Conservation (phyloP, 2,329 filamentous ascomycete species). For the Plectosphaerella sp. region DNA sequence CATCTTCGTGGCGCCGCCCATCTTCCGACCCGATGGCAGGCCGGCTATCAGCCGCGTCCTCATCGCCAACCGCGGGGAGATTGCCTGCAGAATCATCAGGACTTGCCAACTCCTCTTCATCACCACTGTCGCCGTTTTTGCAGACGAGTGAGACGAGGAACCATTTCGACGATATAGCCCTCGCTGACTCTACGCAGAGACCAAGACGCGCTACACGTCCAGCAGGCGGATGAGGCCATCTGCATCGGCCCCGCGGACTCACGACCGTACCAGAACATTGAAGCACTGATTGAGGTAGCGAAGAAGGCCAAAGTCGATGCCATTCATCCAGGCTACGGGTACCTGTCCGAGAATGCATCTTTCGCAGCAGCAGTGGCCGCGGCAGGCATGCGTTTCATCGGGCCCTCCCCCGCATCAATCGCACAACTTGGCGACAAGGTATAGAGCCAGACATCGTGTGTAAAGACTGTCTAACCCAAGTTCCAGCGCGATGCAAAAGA, state of each 20-base stretch:
- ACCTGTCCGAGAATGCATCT: slow-evolving; percentile 56
- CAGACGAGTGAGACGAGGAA: not conserved
- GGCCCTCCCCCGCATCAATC: slow-evolving; percentile 49
- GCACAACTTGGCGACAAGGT: not conserved
- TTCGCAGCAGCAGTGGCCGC: slow-evolving; percentile 49
- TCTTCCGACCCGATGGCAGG: not conserved
- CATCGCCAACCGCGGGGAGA: slow-evolving; percentile 18
- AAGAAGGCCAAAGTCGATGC: slow-evolving; percentile 37
- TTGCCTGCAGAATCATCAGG: slow-evolving; percentile 14
- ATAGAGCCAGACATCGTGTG: not conserved
- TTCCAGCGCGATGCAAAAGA: not conserved
- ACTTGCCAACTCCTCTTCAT: slow-evolving; percentile 9
- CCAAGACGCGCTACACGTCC: slow-evolving; percentile 44
- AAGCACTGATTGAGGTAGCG: not conserved
- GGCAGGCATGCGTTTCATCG: slow-evolving; percentile 53
- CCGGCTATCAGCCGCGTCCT: slow-evolving; percentile 4
- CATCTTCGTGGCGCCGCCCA: not conserved
- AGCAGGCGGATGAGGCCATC: slow-evolving; percentile 49
- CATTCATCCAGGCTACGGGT: slow-evolving; percentile 58
- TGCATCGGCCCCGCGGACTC: slow-evolving; percentile 25
- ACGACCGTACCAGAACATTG: slow-evolving; percentile 2
- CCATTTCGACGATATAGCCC: too few species aligned
- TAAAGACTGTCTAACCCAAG: not conserved
- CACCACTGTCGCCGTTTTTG: not conserved
- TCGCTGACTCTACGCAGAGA: slow-evolving; percentile 23